A percentile compares a stretch with the other conserved stretches of the same genome.
Conservation (phyloP, 352 stramenopile species). For the Phytophthora gonapodyides region DNA sequence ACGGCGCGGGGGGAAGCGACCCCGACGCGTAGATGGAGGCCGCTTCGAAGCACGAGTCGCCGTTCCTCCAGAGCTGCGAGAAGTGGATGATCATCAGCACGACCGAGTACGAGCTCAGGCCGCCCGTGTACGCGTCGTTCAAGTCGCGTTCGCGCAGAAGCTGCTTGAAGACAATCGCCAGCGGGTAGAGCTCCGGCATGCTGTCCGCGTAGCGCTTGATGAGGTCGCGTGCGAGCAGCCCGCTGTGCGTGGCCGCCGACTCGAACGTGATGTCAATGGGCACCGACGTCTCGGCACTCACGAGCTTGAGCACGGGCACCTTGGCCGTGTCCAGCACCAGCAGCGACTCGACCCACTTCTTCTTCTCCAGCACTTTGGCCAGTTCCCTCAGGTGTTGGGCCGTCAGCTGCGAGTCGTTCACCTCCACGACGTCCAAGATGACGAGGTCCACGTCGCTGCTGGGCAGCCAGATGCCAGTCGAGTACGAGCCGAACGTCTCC, state of each 20-base stretch:
- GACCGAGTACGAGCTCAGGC: constrained; percentile 92
- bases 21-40: constrained; percentile 72
- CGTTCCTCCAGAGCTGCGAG: constrained; percentile 71
- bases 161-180: constrained; percentile 92
- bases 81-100: constrained; percentile 93
- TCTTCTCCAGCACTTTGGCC: constrained; percentile 53
- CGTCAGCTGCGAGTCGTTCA: constrained; percentile 61
- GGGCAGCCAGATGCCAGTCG: constrained; percentile 86
- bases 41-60: constrained; percentile 53
- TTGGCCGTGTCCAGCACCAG: constrained; percentile 83
- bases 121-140: constrained; percentile 92
- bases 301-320: constrained; percentile 84
- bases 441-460: constrained; percentile 88
- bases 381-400: constrained; percentile 65
- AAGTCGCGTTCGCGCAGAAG: constrained; percentile 87
- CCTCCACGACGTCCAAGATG: constrained; percentile 73
- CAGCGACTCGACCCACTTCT: constrained; percentile 84
- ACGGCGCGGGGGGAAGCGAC: constrained; percentile 45
- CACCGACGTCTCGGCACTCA: constrained; percentile 74
- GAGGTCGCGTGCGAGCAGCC: constrained; percentile 79
- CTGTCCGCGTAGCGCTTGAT: constrained; percentile 85
- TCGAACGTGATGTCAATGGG: constrained; percentile 89
- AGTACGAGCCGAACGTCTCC: constrained; percentile 87
- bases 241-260: constrained; percentile 79
- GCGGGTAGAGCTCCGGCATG: constrained; percentile 87